A percentile compares a stretch with the other conserved stretches of the same genome.
Evolutionary conservation across 2,329 filamentous ascomycete genomes (phyloP).

Genomic region (Epichloe elymi): DNA sequence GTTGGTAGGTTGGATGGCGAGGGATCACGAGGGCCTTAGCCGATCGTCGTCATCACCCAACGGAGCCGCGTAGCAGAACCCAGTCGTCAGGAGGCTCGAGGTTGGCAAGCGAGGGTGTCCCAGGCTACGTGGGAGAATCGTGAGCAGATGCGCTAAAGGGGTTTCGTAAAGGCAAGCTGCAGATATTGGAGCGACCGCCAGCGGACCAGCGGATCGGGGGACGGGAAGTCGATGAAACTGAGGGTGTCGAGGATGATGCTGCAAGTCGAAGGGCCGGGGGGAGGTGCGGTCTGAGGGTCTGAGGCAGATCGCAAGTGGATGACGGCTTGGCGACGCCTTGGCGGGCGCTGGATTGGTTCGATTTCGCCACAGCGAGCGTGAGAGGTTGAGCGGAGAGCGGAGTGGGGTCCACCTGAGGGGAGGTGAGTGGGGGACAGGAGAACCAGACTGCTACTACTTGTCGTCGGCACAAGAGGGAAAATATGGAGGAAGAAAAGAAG

Average conservation of each 20-base stretch:
- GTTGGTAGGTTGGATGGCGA: background rate
- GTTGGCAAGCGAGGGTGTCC: background rate
- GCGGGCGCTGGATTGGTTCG: constrained; percentile 4
- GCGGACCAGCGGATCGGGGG: too few species aligned
- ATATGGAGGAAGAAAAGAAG: background rate
- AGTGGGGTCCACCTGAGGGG: background rate
- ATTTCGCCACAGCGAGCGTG: constrained; percentile 1
- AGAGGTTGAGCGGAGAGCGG: background rate
- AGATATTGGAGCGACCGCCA: background rate
- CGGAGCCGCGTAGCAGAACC: background rate
- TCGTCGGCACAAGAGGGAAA: too few species aligned
- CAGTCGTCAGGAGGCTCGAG: background rate
- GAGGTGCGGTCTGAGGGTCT: constrained; percentile 2
- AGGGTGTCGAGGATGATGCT: background rate
- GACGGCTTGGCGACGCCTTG: background rate
- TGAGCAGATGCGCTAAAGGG: background rate
- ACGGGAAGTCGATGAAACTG: background rate
- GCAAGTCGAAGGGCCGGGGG: background rate
- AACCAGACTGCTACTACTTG: too few species aligned
- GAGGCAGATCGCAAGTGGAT: constrained; percentile 1
- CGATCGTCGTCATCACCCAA: background rate
- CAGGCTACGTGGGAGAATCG: background rate
- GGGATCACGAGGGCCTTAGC: background rate
- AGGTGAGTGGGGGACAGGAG: too few species aligned
- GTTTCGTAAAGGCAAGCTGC: background rate